These are phyloP conservation scores for Mycena vulgaris DNA, from an alignment of 768 basidiomycete species.

Conservation along the genomic window DNA sequence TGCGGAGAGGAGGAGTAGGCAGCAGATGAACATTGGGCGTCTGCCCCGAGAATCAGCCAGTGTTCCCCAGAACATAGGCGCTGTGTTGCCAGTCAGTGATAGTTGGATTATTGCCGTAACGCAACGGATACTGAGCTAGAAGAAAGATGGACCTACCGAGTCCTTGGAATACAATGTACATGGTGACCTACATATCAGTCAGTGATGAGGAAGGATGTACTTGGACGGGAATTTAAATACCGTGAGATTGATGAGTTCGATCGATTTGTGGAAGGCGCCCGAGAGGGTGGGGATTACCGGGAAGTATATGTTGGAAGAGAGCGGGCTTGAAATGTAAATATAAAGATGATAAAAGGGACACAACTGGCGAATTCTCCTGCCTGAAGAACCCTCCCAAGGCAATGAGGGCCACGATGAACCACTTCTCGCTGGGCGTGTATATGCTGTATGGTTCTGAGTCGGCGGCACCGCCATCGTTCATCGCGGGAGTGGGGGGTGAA, in stretches of 20 bases:
- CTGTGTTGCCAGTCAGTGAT: conserved; percentile 49
- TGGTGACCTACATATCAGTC: conserved; percentile 61
- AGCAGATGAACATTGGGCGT: conserved; percentile 73
- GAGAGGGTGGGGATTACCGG: conserved; percentile 83
- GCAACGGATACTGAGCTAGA: no score
- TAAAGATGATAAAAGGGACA: no score
- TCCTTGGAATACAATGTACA: conserved; percentile 82
- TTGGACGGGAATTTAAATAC: conserved; percentile 64
- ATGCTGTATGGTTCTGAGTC: conserved; percentile 52
- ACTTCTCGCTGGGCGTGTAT: conserved; percentile 73
- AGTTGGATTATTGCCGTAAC: neutral
- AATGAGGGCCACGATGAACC: conserved; percentile 75
- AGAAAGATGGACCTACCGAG: conserved; percentile 58
- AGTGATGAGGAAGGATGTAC: conserved; percentile 26
- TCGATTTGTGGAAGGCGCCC: conserved; percentile 72
- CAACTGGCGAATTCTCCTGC: conserved; percentile 44
- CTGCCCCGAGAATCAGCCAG: conserved; percentile 78
- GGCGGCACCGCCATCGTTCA: neutral
- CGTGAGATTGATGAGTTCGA: conserved; percentile 84
- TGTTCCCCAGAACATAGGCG: conserved; percentile 80
- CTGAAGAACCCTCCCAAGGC: conserved; percentile 76
- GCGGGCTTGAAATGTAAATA: conserved; percentile 59
- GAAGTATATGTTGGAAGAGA: conserved; percentile 85
- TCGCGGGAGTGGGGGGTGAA: neutral
- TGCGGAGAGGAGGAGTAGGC: conserved; percentile 72